Percentiles rank a stretch among this genome's conserved stretches.
Evolutionary conservation across 176 grass and related monocot species (phyloP).

Genomic region (Luzula sylvatica): DNA sequence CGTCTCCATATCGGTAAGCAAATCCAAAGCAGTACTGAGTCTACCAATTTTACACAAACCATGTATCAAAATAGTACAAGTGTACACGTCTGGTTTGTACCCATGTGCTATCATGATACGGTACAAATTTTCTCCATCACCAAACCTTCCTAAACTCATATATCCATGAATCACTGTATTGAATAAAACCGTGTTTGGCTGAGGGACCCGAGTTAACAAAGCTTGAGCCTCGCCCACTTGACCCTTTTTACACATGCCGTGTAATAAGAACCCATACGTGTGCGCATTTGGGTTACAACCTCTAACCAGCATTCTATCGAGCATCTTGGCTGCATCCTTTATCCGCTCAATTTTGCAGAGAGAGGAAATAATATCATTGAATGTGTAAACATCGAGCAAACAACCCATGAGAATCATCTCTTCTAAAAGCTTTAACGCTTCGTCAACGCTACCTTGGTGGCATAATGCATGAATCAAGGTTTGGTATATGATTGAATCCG

Average conservation of each 20-base stretch:
- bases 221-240: constrained; percentile 45
- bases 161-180: constrained; percentile 75
- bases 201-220: constrained; percentile 39
- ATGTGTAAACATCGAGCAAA: constrained; percentile 47
- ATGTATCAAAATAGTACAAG: constrained; percentile 59
- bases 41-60: constrained; percentile 64
- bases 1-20: constrained; percentile 60
- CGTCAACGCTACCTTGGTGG: constrained; percentile 31
- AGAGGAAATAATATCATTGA: constrained; percentile 48
- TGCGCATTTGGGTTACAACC: constrained; percentile 35
- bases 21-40: constrained; percentile 39
- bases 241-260: constrained; percentile 42
- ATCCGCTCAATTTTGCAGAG: constrained; percentile 42
- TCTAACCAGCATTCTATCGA: constrained; percentile 67
- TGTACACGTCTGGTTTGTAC: constrained; percentile 49
- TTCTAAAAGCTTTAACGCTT: constrained; percentile 56
- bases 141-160: constrained; percentile 34
- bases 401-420: constrained; percentile 91
- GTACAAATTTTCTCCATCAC: constrained; percentile 53
- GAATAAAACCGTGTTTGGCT: constrained; percentile 60
- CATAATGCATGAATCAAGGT: constrained; percentile 56
- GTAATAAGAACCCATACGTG: constrained; percentile 65
- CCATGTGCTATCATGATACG: constrained; percentile 43
- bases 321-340: constrained; percentile 45
- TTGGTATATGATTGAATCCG: constrained; percentile 69